Percentiles rank a stretch among this genome's conserved stretches.
Conservation (phyloP, 345 rosid species). For the Noccaea caerulescens region DNA sequence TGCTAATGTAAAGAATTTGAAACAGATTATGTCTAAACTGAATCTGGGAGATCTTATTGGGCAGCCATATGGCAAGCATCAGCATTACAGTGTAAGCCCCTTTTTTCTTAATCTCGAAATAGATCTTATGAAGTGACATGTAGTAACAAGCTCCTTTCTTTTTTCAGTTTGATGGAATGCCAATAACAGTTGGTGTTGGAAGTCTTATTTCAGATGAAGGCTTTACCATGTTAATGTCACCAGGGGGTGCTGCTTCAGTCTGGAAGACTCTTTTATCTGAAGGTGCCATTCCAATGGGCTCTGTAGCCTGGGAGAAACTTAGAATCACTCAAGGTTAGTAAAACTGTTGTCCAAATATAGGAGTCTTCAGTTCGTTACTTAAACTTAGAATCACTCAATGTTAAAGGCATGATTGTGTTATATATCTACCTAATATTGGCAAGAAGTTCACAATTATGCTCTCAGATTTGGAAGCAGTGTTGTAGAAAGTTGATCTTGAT, state of each 20-base stretch:
- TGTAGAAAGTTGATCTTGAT: not conserved
- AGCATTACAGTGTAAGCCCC: slow-evolving; percentile 74
- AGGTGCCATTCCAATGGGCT: slow-evolving; percentile 89
- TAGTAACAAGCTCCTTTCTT: slow-evolving; percentile 15
- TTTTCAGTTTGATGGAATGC: slow-evolving; percentile 73
- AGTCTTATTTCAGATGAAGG: slow-evolving; percentile 72
- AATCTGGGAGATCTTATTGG: slow-evolving; percentile 77
- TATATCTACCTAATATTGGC: not conserved
- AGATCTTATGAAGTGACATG: not conserved
- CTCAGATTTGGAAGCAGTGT: slow-evolving; percentile 18
- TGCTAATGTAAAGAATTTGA: slow-evolving; percentile 1
- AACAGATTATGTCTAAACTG: slow-evolving; percentile 70
- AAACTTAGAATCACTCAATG: too few species aligned
- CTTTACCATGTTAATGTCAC: slow-evolving; percentile 73
- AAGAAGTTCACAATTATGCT: slow-evolving; percentile 8
- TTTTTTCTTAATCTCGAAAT: not conserved
- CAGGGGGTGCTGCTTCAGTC: slow-evolving; percentile 68
- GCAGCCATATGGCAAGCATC: slow-evolving; percentile 75
- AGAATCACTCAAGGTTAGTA: slow-evolving; percentile 72
- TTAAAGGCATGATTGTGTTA: too few species aligned
- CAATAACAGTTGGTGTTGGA: slow-evolving; percentile 81
- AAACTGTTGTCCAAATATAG: not conserved
- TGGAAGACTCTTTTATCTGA: slow-evolving; percentile 77
- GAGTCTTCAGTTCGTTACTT: too few species aligned
- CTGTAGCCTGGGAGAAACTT: slow-evolving; percentile 88